Evolutionary conservation across 1,139 yeast genomes (phyloP).

Genomic region (Kodamaea derodonti): DNA sequence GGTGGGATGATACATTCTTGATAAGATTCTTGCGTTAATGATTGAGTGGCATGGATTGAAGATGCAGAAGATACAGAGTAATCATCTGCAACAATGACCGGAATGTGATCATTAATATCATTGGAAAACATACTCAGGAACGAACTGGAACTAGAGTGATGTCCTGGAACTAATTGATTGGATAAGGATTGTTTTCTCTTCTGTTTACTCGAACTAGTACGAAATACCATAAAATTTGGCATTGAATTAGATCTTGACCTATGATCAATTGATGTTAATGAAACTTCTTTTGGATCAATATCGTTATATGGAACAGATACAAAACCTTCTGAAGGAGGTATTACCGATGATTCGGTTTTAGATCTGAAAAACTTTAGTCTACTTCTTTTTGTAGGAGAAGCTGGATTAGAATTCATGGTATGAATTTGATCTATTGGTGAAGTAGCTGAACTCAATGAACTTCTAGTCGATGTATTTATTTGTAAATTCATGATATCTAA

Average conservation of each 20-base stretch:
- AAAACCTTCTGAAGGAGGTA: slow-evolving; percentile 1
- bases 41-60: background rate
- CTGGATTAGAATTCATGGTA: background rate
- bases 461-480: background rate
- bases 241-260: slow-evolving; percentile 7
- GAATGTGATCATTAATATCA: background rate
- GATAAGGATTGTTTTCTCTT: slow-evolving; percentile 6
- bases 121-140: slow-evolving; percentile 3
- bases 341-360: slow-evolving; percentile 1
- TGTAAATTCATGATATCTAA: slow-evolving; percentile 1
- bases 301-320: slow-evolving; percentile 7
- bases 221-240: slow-evolving; percentile 7
- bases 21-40: slow-evolving; percentile 1
- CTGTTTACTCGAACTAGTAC: slow-evolving; percentile 4
- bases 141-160: slow-evolving; percentile 1
- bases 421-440: background rate
- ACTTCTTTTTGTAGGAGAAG: background rate
- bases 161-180: slow-evolving; percentile 2
- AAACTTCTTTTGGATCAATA: background rate
- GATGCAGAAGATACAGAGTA: slow-evolving; percentile 1
- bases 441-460: background rate
- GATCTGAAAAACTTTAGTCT: slow-evolving; percentile 7
- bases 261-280: background rate
- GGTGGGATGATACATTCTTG: slow-evolving; percentile 9
- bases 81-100: slow-evolving; percentile 2